phyloP scores from a whole-genome alignment of 2,329 filamentous ascomycete genomes.

The Herpotrichia juniperi region DNA sequence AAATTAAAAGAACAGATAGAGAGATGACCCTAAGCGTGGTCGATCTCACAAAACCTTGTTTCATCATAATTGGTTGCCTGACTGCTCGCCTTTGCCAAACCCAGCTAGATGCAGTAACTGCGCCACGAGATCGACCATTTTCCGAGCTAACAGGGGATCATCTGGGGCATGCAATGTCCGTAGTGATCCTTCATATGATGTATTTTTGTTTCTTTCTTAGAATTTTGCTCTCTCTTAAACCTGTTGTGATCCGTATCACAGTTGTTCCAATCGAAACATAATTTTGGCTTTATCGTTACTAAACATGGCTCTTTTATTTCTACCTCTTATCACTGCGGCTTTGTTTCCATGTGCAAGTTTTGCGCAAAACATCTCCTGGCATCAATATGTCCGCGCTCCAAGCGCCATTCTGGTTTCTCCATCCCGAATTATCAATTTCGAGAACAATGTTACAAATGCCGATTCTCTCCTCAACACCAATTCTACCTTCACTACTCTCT shows the following conservation, averaged over 20 bases:
- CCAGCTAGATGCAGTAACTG: too few species aligned
- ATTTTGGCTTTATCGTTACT: not conserved
- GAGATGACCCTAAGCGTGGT: too few species aligned
- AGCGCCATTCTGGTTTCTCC: not conserved
- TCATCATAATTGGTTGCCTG: too few species aligned
- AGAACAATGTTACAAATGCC: not conserved
- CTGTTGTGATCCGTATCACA: too few species aligned
- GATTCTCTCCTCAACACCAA: not conserved
- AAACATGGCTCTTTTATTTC: not conserved
- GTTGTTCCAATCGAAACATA: not conserved
- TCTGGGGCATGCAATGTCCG: not conserved
- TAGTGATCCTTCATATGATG: not conserved
- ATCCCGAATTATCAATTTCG: not conserved
- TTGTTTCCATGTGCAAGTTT: not conserved
- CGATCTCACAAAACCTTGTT: too few species aligned
- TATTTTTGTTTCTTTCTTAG: too few species aligned
- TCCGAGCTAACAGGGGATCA: not conserved
- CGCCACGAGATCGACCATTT: too few species aligned
- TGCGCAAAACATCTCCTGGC: not conserved
- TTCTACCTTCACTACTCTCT: not conserved
- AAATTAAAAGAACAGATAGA: too few species aligned
- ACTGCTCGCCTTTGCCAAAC: too few species aligned
- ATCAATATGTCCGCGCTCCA: constrained; percentile 1
- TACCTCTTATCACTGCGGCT: not conserved
- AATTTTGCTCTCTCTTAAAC: too few species aligned